Percentiles rank a stretch among this genome's conserved stretches.
Conservation (phyloP, 805 yeast species). For the Candida rishiriensis region DNA sequence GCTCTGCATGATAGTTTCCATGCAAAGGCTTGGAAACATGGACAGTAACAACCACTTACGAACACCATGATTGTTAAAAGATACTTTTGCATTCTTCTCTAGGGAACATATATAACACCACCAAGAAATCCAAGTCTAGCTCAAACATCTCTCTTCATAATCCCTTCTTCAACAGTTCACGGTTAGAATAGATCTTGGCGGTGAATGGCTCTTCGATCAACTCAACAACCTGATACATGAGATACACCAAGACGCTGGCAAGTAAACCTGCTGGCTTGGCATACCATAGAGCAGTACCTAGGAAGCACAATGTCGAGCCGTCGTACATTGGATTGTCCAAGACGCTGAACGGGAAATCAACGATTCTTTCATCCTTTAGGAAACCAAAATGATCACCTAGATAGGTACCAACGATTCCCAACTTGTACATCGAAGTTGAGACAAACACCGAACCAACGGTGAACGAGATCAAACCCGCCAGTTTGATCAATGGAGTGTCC, state of each 20-base stretch:
- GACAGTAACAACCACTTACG: too few relatives aligned
- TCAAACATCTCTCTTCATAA: background rate
- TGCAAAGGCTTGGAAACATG: too few relatives aligned
- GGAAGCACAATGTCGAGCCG: constrained; percentile 84
- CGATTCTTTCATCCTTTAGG: constrained; percentile 83
- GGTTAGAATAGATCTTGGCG: constrained; percentile 78
- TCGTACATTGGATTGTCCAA: constrained; percentile 95
- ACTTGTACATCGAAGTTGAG: constrained; percentile 78
- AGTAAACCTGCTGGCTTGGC: constrained; percentile 88
- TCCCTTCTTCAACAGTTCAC: constrained; percentile 36
- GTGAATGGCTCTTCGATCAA: constrained; percentile 96
- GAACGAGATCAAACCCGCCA: constrained; percentile 51
- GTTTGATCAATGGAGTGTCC: constrained; percentile 30
- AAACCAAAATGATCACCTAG: constrained; percentile 97
- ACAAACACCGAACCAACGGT: constrained; percentile 78
- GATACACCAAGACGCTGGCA: constrained; percentile 65
- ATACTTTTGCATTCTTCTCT: too few relatives aligned
- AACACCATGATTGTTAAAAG: too few relatives aligned
- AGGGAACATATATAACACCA: too few relatives aligned
- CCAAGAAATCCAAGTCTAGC: too few relatives aligned
- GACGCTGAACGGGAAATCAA: constrained; percentile 89
- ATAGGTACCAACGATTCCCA: constrained; percentile 95
- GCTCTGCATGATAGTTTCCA: too few relatives aligned
- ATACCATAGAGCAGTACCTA: constrained; percentile 84
- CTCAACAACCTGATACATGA: constrained; percentile 82